phyloP scores from a whole-genome alignment of 2,329 filamentous ascomycete species.

The Cladosporium phlei region DNA sequence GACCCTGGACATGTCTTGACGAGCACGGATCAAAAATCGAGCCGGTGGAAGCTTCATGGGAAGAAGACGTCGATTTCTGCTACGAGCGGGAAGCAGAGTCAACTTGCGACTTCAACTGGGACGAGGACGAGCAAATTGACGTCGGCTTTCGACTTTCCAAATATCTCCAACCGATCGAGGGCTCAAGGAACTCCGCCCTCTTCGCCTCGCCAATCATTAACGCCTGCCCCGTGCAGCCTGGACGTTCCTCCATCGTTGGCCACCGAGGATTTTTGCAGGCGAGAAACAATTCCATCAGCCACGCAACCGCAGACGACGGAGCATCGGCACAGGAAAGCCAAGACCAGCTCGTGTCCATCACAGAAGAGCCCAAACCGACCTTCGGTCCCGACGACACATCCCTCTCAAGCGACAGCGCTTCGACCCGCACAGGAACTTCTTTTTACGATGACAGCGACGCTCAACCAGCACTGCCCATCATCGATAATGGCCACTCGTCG shows the following conservation, averaged over 20 bases:
- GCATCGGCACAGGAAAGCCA: background rate
- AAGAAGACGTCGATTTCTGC: slow-evolving; percentile 59
- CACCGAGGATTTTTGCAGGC: slow-evolving; percentile 30
- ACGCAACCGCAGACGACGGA: slow-evolving; percentile 11
- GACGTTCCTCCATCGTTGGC: slow-evolving; percentile 26
- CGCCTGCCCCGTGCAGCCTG: slow-evolving; percentile 15
- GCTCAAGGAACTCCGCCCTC: background rate
- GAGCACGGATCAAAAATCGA: background rate
- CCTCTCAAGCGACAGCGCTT: slow-evolving; percentile 12
- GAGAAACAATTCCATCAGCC: slow-evolving; percentile 20
- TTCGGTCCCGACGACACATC: slow-evolving; percentile 5
- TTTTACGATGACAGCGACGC: slow-evolving; percentile 23
- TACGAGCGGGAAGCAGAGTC: slow-evolving; percentile 59
- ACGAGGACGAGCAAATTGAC: slow-evolving; percentile 19
- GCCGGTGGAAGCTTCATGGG: slow-evolving; percentile 40
- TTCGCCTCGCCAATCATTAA: background rate
- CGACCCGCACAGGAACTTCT: slow-evolving; percentile 20
- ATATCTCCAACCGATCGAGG: slow-evolving; percentile 1
- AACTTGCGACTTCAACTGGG: slow-evolving; percentile 58
- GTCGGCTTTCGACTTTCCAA: slow-evolving; percentile 7
- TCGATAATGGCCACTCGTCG: slow-evolving; percentile 23
- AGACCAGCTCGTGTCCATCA: background rate
- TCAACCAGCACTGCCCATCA: slow-evolving; percentile 14
- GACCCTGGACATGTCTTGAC: background rate
- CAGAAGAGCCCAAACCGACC: slow-evolving; percentile 1